Base-by-base conservation (phyloP, 2,329 filamentous ascomycete genomes). In the Aureobasidium mangrovei region DNA sequence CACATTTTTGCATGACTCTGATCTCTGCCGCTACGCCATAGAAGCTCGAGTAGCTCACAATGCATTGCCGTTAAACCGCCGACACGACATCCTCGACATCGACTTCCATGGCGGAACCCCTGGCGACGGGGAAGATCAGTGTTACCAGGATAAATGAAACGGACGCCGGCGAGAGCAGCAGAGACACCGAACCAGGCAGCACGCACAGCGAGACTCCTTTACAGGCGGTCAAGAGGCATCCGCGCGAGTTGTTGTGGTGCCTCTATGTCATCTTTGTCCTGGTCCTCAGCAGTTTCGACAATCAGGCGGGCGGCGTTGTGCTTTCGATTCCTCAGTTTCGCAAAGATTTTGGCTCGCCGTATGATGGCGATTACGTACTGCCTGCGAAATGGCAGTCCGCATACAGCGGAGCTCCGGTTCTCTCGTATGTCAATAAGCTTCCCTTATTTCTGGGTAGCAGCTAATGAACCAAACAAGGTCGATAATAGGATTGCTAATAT, bases 241-340 rank as follows among this genome's bases (percentile, higher is more conserved):
- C 63, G 6, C 62, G 62, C 59, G 64, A 63, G 18, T 63, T 60
- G 26, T 54, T 58, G 59, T 74, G 71, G 71, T 69, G 63, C 36
- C 32, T 72, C 35, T 74, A 67, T 56, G 69, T 69, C 29, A 65
- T 70, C 7, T 75, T 70, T 69, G 62, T 64, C 10, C 62, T 72
- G 3, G 55, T 74, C 7, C 65, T 73, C 24, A 66, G 70, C 42
- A 65, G 63, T 33, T 74, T 74, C 45, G 71, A 74, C 56, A 70
- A 70, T 55, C 70, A 73, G 56, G 72, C 71, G 26, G 61, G 67
- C 3, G 70, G 71, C 4, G 70, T 63, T 51, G 67, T 73, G 27
- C 65, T 74, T 39, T 67, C 70, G 26, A 71, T 76, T n/a, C 73
- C 73, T 2, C 56, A 70, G 53, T 76, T 75, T 59, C 65, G 72